phyloP scores from a whole-genome alignment of 768 basidiomycete species.

The Tulasnella calospora region DNA sequence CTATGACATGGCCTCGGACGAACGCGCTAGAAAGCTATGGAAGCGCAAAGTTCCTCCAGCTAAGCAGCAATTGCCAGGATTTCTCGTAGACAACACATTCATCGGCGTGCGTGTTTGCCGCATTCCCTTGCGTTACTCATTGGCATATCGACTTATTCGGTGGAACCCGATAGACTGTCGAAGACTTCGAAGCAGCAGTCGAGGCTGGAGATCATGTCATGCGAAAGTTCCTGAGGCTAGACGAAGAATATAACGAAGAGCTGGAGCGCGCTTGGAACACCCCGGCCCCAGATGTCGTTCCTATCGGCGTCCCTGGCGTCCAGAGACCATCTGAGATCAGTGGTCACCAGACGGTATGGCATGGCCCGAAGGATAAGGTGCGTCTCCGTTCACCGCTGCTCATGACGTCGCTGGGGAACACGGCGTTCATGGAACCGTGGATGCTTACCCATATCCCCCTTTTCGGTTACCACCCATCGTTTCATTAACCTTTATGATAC shows the following conservation, averaged over 20 bases:
- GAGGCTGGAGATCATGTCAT: constrained; percentile 65
- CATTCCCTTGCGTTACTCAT: not conserved
- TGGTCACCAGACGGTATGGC: constrained; percentile 54
- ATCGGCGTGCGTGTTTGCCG: constrained; percentile 57
- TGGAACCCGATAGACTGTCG: constrained; percentile 23
- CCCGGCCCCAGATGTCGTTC: constrained; percentile 51
- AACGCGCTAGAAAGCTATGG: constrained; percentile 74
- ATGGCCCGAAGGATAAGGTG: constrained; percentile 22
- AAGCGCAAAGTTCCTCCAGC: constrained; percentile 76
- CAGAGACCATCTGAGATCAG: constrained; percentile 72
- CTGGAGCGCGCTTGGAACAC: constrained; percentile 51
- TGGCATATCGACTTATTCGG: not conserved
- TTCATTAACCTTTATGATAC: not conserved
- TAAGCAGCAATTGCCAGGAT: constrained; percentile 79
- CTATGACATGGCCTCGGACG: constrained; percentile 82
- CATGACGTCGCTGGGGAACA: not conserved
- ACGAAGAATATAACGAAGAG: constrained; percentile 59
- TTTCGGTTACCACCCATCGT: constrained; percentile 21
- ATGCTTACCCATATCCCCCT: constrained; percentile 37
- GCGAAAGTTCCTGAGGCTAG: constrained; percentile 57
- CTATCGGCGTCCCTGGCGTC: constrained; percentile 79
- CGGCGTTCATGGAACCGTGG: constrained; percentile 26
- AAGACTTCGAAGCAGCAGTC: constrained; percentile 63
- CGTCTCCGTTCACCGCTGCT: not conserved
- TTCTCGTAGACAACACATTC: constrained; percentile 70